Evolutionary conservation across 805 yeast genomes (phyloP).

Genomic region (Starmera pachycereana): DNA sequence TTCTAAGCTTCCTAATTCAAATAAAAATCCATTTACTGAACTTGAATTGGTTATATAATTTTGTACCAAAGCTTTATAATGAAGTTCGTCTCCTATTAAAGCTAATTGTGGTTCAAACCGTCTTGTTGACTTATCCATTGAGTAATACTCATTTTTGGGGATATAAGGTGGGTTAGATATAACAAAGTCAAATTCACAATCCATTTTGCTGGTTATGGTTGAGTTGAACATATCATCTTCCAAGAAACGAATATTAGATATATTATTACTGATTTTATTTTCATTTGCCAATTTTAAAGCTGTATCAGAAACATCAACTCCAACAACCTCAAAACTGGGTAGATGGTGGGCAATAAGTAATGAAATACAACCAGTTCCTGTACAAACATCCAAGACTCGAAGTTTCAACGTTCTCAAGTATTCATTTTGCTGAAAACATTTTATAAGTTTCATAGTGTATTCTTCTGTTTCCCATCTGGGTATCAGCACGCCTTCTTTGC

Average conservation of each 20-base stretch:
- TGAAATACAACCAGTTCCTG: constrained; percentile 87
- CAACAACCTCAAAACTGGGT: constrained; percentile 23
- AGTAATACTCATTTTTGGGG: constrained; percentile 32
- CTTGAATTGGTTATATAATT: constrained; percentile 30
- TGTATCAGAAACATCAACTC: constrained; percentile 43
- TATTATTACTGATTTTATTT: constrained; percentile 24
- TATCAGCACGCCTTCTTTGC: constrained; percentile 60
- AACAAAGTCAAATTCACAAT: constrained; percentile 35
- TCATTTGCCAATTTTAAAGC: constrained; percentile 43
- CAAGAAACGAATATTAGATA: constrained; percentile 4
- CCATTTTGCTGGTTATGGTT: background rate
- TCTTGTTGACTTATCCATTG: constrained; percentile 44
- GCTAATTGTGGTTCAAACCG: constrained; percentile 71
- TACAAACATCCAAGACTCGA: constrained; percentile 57
- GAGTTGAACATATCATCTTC: constrained; percentile 5
- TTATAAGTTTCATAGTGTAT: constrained; percentile 49
- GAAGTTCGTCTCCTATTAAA: constrained; percentile 66
- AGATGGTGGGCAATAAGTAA: constrained; percentile 32
- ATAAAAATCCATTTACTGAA: constrained; percentile 47
- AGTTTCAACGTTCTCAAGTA: background rate
- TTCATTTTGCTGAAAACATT: constrained; percentile 3
- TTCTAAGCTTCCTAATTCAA: constrained; percentile 58
- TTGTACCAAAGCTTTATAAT: constrained; percentile 46
- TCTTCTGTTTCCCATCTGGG: constrained; percentile 97
- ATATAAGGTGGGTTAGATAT: constrained; percentile 93